These are phyloP conservation scores for Parathielavia appendiculata DNA, from an alignment of 495 filamentous ascomycete genomes.

Conservation along the genomic window DNA sequence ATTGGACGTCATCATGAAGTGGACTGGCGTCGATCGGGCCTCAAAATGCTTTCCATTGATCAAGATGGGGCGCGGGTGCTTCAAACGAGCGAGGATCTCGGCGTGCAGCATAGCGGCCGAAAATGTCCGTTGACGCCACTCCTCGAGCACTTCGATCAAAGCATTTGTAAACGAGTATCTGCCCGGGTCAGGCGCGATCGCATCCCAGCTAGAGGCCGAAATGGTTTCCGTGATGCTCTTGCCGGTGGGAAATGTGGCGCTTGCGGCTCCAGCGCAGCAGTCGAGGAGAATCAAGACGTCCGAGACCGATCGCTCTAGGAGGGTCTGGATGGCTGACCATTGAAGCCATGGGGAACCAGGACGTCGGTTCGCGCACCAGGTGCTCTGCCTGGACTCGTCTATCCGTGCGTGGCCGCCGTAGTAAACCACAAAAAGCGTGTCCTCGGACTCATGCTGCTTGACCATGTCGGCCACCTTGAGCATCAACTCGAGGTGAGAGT, in stretches of 20 bases:
- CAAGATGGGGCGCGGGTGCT: slow-evolving; percentile 47
- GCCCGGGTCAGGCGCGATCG: slow-evolving; percentile 47
- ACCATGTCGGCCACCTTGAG: slow-evolving; percentile 45
- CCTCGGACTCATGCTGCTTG: slow-evolving; percentile 44
- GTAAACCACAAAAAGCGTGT: slow-evolving; percentile 50
- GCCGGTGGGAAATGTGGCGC: slow-evolving; percentile 45
- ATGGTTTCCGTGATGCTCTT: slow-evolving; percentile 50
- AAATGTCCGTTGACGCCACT: slow-evolving; percentile 44
- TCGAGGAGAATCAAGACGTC: slow-evolving; percentile 52
- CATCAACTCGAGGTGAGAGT: slow-evolving; percentile 48
- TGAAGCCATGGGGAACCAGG: slow-evolving; percentile 43
- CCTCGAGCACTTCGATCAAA: slow-evolving; percentile 47
- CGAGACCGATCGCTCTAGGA: slow-evolving; percentile 48
- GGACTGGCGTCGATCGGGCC: slow-evolving; percentile 46
- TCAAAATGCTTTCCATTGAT: slow-evolving; percentile 48
- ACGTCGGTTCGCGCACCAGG: slow-evolving; percentile 47
- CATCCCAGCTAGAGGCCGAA: slow-evolving; percentile 50
- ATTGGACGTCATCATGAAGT: slow-evolving; percentile 51
- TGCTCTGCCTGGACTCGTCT: slow-evolving; percentile 48
- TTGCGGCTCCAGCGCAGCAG: slow-evolving; percentile 50
- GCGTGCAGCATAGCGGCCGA: slow-evolving; percentile 51
- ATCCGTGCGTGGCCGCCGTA: slow-evolving; percentile 52
- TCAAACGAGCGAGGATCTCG: slow-evolving; percentile 47
- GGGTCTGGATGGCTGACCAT: slow-evolving; percentile 51
- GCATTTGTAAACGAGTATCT: slow-evolving; percentile 49